phyloP scores from a whole-genome alignment of 2,329 filamentous ascomycete species.

The Teratosphaeria destructans region DNA sequence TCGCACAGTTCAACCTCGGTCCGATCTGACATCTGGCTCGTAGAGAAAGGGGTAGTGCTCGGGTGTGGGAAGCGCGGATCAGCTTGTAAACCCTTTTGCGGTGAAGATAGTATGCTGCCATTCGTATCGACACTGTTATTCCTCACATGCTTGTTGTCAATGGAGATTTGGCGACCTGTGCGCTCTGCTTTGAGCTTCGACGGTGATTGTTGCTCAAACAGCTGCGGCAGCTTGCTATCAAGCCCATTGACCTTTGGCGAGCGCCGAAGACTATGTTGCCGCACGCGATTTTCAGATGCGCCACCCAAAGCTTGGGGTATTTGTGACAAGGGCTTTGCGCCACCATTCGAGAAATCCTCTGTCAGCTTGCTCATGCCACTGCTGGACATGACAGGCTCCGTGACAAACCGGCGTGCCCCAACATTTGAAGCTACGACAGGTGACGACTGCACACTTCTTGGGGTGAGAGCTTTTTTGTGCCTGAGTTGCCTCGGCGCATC shows the following conservation, averaged over 20 bases:
- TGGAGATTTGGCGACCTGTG: slow-evolving; percentile 1
- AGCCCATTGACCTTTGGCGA: neutral
- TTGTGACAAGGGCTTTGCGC: neutral
- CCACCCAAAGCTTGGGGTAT: neutral
- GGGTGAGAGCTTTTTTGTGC: slow-evolving; percentile 1
- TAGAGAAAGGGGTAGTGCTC: slow-evolving; percentile 16
- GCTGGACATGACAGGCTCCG: neutral
- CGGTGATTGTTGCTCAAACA: neutral
- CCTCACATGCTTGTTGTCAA: slow-evolving; percentile 1
- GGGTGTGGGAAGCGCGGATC: slow-evolving; percentile 5
- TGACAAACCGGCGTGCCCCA: neutral
- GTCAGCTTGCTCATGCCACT: neutral
- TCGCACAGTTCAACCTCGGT: slow-evolving; percentile 45
- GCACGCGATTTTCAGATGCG: neutral
- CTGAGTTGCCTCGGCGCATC: slow-evolving; percentile 7
- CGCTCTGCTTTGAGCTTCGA: neutral
- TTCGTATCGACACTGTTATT: neutral
- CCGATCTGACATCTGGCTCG: slow-evolving; percentile 17
- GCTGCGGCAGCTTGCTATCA: neutral
- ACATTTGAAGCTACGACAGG: neutral
- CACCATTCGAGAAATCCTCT: neutral
- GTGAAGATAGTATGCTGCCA: slow-evolving; percentile 3
- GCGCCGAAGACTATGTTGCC: neutral
- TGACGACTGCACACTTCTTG: neutral
- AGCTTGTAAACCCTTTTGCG: slow-evolving; percentile 7